phyloP scores from a whole-genome alignment of 2,329 filamentous ascomycete species.

The Colletotrichum theobromicola region DNA sequence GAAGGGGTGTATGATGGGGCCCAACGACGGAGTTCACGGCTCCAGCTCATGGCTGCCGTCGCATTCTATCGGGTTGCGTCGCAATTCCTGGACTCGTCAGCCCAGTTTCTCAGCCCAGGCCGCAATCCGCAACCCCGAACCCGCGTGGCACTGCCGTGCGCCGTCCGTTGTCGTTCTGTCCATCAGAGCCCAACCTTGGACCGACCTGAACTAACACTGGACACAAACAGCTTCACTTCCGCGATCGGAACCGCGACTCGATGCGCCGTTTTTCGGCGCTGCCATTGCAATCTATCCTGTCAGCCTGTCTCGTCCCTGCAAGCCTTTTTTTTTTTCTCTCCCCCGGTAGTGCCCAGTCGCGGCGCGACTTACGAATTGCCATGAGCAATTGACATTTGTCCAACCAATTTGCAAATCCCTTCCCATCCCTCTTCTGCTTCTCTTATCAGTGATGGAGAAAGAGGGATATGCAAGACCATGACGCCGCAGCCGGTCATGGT shows the following conservation, averaged over 20 bases:
- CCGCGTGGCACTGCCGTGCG: background rate
- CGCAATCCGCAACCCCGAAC: background rate
- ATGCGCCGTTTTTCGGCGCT: conserved; percentile 6
- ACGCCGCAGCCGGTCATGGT: background rate
- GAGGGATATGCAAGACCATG: background rate
- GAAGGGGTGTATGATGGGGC: background rate
- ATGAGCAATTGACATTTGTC: conserved; percentile 20
- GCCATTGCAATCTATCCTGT: background rate
- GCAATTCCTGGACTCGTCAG: background rate
- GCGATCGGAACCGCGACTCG: conserved; percentile 13
- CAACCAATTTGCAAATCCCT: background rate
- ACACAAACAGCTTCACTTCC: conserved; percentile 4
- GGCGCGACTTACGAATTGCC: conserved; percentile 6
- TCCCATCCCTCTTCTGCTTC: background rate
- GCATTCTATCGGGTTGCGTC: conserved; percentile 15
- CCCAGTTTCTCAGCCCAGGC: background rate
- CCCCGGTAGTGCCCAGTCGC: background rate
- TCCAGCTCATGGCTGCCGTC: background rate
- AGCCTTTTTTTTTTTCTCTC: background rate
- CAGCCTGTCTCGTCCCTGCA: background rate
- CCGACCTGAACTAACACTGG: background rate
- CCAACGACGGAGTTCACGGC: background rate
- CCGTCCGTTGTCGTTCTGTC: background rate
- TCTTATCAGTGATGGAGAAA: conserved; percentile 18
- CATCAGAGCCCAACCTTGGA: background rate